Evolutionary conservation across 2,329 filamentous ascomycete species (phyloP), one percentile per base, ranked within the genome.

Genomic region (Exophiala sp.): DNA sequence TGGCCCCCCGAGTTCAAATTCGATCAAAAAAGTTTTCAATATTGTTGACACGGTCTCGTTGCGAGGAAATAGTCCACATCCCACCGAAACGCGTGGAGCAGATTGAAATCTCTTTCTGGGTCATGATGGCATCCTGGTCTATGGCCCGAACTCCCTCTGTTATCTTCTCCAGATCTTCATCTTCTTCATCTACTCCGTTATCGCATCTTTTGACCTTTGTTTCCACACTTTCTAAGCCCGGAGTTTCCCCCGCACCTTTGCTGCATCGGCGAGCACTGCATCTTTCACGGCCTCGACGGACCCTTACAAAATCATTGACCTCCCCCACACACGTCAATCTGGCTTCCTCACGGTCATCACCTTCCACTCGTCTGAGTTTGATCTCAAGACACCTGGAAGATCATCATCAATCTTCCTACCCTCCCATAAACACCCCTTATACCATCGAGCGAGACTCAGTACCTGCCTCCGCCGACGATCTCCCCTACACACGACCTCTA

Each of bases 341-440:
- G 74, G 76, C 77, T 68, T 65, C 69, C 65, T 74, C 74, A 67
- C 74, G 69, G 65, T 72, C 72, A 62, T 52, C 56, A 47, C 52
- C 60, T 52, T 73, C 67, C 65, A 72, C 77, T 66, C 78, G 81
- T 52, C 71, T 84, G 61, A 77, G 75, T 69, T 78, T 84, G 69
- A 79, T 86, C 68, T 79, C 80, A 62, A 78, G 80, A 69, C 83
- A 86, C 66, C 74, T 86, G 61, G 76, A 80, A 65, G 43, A 51
- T 16, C 47, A 57, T 38, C 57, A 60, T 9, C 71, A 77, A 63
- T 76, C 75, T 62, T 56, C 58, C 3, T 72, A 79, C 65, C 75
- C 82, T 58, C 78, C 81, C 57, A 70, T 85, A 52, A 85, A 85
- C 70, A 85, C 83, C 20, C 82, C 82, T 51, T 85, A 81, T 69